Evolutionary conservation across 2,329 filamentous ascomycete genomes (phyloP).

Genomic region (Amphichorda felina): DNA sequence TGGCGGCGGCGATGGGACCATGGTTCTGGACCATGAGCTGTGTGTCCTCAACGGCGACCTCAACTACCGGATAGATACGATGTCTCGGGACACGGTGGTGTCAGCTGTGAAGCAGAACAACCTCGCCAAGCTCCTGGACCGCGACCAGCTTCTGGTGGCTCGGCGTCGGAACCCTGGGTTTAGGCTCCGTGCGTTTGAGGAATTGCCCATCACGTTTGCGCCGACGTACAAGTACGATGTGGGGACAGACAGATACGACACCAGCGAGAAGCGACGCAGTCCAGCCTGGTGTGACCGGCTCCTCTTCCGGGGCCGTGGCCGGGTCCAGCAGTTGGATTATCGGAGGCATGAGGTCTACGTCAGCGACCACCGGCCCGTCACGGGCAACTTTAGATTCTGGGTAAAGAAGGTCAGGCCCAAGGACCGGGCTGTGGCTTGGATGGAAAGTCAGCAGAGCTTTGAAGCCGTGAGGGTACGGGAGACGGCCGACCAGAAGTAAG

Average conservation of each 20-base stretch:
- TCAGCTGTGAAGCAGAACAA: conserved; percentile 74
- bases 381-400: conserved; percentile 68
- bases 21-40: conserved; percentile 96
- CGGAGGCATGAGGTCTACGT: conserved; percentile 78
- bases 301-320: conserved; percentile 70
- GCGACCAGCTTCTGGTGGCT: conserved; percentile 85
- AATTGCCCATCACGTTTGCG: conserved; percentile 80
- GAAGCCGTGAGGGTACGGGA: conserved; percentile 58
- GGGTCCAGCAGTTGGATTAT: conserved; percentile 82
- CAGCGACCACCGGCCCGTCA: conserved; percentile 89
- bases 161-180: conserved; percentile 84
- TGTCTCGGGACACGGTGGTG: conserved; percentile 87
- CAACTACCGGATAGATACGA: conserved; percentile 96
- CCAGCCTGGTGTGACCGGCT: conserved; percentile 96
- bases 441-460: conserved; percentile 64
- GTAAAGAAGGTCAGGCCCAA: conserved; percentile 70
- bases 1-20: conserved; percentile 85
- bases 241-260: conserved; percentile 86
- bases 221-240: conserved; percentile 99
- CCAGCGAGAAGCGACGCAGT: conserved; percentile 84
- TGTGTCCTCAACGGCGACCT: conserved; percentile 92
- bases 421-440: conserved; percentile 54
- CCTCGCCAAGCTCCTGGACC: conserved; percentile 73
- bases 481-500: conserved; percentile 67
- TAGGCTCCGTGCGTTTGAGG: conserved; percentile 78